phyloP scores from a whole-genome alignment of 345 rosid genomes.

The Moringa oleifera region DNA sequence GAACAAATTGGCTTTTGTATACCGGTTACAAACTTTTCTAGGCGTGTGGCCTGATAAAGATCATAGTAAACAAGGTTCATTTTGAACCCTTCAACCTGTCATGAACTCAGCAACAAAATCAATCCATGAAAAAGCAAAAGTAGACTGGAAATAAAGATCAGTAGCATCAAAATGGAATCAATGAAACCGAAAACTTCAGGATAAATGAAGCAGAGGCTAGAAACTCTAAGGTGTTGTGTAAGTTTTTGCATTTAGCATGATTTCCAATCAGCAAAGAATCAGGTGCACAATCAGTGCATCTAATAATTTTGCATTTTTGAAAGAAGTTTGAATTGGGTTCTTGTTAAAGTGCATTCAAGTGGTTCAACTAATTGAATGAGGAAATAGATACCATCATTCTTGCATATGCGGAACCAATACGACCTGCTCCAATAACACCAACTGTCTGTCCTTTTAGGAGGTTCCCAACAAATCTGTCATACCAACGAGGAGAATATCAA shows the following conservation, averaged over 20 bases:
- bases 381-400: slow-evolving; percentile 80
- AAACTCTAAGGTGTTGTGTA: too few relatives aligned
- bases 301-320: too few relatives aligned
- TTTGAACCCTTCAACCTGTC: slow-evolving; percentile 91
- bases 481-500: slow-evolving; percentile 1
- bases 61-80: slow-evolving; percentile 95
- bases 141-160: background rate
- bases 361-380: background rate
- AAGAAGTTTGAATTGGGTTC: too few relatives aligned
- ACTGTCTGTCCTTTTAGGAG: slow-evolving; percentile 97
- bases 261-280: too few relatives aligned
- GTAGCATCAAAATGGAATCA: background rate
- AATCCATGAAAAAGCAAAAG: background rate
- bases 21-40: slow-evolving; percentile 94
- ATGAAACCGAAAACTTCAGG: background rate
- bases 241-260: too few relatives aligned
- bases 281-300: too few relatives aligned
- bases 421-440: slow-evolving; percentile 98
- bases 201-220: too few relatives aligned
- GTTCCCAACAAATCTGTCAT: slow-evolving; percentile 80
- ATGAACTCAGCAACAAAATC: slow-evolving; percentile 2
- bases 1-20: slow-evolving; percentile 6
- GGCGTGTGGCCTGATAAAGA: slow-evolving; percentile 88
- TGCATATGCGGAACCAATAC: slow-evolving; percentile 97
- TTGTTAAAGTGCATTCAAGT: too few relatives aligned